phyloP scores from a whole-genome alignment of 176 grass and related monocot genomes.

The Oryza rufipogon region DNA sequence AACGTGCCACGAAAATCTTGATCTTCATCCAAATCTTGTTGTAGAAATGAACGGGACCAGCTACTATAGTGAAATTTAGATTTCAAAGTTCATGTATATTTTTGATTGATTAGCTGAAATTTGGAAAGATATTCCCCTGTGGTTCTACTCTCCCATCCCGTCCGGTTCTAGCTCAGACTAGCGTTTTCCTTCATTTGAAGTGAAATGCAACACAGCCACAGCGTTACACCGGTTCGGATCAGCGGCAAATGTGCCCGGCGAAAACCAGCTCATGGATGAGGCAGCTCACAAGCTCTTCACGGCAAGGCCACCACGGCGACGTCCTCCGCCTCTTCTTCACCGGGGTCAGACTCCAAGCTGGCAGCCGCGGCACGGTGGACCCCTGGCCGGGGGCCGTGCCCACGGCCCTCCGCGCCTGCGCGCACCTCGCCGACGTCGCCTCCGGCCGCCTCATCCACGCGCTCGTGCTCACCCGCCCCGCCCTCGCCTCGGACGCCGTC shows the following conservation, averaged over 20 bases:
- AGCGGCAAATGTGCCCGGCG: constrained; percentile 19
- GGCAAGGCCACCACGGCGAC: constrained; percentile 44
- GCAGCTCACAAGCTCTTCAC: constrained; percentile 54
- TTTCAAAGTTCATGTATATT: neutral
- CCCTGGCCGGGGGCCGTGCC: constrained; percentile 51
- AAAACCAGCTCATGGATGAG: constrained; percentile 46
- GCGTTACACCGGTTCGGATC: neutral
- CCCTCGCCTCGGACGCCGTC: constrained; percentile 50
- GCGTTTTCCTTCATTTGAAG: neutral
- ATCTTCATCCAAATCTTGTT: too few relatives aligned
- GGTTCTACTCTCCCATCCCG: neutral
- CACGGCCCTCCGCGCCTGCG: constrained; percentile 57
- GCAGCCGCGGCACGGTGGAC: constrained; percentile 4
- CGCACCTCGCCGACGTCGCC: constrained; percentile 41
- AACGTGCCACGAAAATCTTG: too few relatives aligned
- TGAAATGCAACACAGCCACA: neutral
- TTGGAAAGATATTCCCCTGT: neutral
- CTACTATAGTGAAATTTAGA: neutral
- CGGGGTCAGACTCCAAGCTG: constrained; percentile 9
- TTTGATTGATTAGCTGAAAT: neutral
- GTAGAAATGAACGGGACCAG: too few relatives aligned
- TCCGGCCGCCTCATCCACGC: constrained; percentile 51
- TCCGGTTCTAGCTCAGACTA: neutral
- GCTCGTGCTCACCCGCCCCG: constrained; percentile 37
- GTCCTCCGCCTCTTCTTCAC: constrained; percentile 62